These are phyloP conservation scores for Wickerhamomyces sp. DNA, from an alignment of 1,139 yeast species.

Conservation along the genomic window DNA sequence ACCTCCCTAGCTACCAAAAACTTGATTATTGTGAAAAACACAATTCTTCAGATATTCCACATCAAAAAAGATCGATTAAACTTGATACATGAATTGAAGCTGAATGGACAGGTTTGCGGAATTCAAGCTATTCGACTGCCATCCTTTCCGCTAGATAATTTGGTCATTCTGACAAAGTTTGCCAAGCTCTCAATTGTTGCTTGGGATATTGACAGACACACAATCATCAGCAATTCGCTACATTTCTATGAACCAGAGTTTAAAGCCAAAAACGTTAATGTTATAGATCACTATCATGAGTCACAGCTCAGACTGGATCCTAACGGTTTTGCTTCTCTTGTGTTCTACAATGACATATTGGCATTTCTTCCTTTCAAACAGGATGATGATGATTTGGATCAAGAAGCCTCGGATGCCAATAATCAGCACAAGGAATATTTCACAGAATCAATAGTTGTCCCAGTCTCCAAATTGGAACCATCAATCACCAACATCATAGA, in stretches of 20 bases:
- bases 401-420: slow-evolving; percentile 9
- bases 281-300: slow-evolving; percentile 36
- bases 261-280: slow-evolving; percentile 37
- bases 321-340: slow-evolving; percentile 51
- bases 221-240: slow-evolving; percentile 67
- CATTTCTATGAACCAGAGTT: slow-evolving; percentile 79
- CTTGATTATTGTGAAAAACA: slow-evolving; percentile 67
- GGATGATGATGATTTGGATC: slow-evolving; percentile 25
- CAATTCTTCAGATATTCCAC: slow-evolving; percentile 64
- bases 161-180: slow-evolving; percentile 62
- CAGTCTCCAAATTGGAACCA: slow-evolving; percentile 52
- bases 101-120: slow-evolving; percentile 67
- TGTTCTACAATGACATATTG: slow-evolving; percentile 65
- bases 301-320: slow-evolving; percentile 66
- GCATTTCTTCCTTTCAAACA: slow-evolving; percentile 67
- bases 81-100: slow-evolving; percentile 59
- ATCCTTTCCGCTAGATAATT: slow-evolving; percentile 52
- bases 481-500: slow-evolving; percentile 58
- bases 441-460: slow-evolving; percentile 38
- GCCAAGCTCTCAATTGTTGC: slow-evolving; percentile 76
- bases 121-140: slow-evolving; percentile 48
- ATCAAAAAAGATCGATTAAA: slow-evolving; percentile 40
- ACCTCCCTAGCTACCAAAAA: slow-evolving; percentile 46
- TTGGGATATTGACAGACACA: slow-evolving; percentile 55
- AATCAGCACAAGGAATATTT: slow-evolving; percentile 4